Conservation (phyloP, 345 rosid species). For the Gossypioides kirkii region DNA sequence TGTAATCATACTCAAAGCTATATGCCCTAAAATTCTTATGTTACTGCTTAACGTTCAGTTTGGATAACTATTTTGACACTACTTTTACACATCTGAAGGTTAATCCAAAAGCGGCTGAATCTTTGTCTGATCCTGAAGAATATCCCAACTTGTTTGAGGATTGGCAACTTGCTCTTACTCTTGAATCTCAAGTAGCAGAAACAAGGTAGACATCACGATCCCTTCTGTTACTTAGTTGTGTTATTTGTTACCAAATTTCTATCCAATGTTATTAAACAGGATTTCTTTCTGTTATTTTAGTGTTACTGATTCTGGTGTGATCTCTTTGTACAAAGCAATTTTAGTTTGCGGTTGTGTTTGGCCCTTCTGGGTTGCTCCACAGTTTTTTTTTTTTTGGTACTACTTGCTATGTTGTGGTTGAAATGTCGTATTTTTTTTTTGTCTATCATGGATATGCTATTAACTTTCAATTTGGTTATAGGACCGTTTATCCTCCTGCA, state of each 20-base stretch:
- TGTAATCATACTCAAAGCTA: neutral
- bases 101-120: constrained; percentile 96
- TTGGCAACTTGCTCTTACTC: constrained; percentile 92
- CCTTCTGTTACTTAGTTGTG: neutral
- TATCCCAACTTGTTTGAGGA: constrained; percentile 95
- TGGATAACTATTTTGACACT: neutral
- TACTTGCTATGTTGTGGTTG: neutral
- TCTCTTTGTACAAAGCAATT: neutral
- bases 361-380: neutral
- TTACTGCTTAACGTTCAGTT: neutral
- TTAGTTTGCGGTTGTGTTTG: neutral
- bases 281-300: neutral
- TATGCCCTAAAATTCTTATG: neutral
- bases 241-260: neutral
- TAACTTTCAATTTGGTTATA: constrained; percentile 28
- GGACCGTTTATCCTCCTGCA: constrained; percentile 68
- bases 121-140: constrained; percentile 97
- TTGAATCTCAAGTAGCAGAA: constrained; percentile 70
- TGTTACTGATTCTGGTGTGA: neutral
- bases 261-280: constrained; percentile 11
- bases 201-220: constrained; percentile 44
- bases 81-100: constrained; percentile 43
- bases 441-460: constrained; percentile 4
- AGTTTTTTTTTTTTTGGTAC: neutral
- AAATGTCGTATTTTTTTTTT: neutral